Conservation (phyloP, 176 grass and related monocot genomes). For the Sorghum bicolor region DNA sequence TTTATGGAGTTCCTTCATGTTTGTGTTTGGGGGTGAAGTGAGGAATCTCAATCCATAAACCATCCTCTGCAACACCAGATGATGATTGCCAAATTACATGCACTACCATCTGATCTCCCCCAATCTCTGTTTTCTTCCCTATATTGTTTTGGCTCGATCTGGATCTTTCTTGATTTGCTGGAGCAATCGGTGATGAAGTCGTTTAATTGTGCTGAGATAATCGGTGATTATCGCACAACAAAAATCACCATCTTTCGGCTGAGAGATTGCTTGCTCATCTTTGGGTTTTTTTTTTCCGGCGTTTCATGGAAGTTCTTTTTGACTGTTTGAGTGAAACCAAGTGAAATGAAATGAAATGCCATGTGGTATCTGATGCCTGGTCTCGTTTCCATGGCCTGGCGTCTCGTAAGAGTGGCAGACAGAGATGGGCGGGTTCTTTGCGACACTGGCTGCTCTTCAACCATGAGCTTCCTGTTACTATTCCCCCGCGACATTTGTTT, state of each 20-base stretch:
- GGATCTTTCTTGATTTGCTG: background rate
- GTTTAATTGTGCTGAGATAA: slow-evolving; percentile 34
- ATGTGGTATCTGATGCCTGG: slow-evolving; percentile 58
- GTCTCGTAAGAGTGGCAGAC: slow-evolving; percentile 46
- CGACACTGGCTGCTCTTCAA: slow-evolving; percentile 41
- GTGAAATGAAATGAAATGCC: background rate
- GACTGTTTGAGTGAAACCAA: background rate
- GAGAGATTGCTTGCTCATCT: slow-evolving; percentile 22
- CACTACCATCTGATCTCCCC: slow-evolving; percentile 58
- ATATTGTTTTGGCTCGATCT: background rate
- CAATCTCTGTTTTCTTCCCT: no score
- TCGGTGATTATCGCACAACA: slow-evolving; percentile 39
- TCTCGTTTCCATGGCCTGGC: slow-evolving; percentile 17
- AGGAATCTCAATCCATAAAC: slow-evolving; percentile 46
- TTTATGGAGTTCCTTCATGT: background rate
- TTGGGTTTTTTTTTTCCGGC: background rate
- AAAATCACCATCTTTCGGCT: slow-evolving; percentile 59
- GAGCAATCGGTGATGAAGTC: slow-evolving; percentile 42
- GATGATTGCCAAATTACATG: slow-evolving; percentile 50
- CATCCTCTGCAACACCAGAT: slow-evolving; percentile 44
- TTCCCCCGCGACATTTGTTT: slow-evolving; percentile 35
- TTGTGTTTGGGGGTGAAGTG: slow-evolving; percentile 34
- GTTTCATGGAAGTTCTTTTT: background rate
- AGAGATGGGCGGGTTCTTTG: slow-evolving; percentile 39
- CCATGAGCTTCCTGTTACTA: slow-evolving; percentile 46